Conservation (phyloP, 2,329 filamentous ascomycete species). For the Cladophialophora bantiana region DNA sequence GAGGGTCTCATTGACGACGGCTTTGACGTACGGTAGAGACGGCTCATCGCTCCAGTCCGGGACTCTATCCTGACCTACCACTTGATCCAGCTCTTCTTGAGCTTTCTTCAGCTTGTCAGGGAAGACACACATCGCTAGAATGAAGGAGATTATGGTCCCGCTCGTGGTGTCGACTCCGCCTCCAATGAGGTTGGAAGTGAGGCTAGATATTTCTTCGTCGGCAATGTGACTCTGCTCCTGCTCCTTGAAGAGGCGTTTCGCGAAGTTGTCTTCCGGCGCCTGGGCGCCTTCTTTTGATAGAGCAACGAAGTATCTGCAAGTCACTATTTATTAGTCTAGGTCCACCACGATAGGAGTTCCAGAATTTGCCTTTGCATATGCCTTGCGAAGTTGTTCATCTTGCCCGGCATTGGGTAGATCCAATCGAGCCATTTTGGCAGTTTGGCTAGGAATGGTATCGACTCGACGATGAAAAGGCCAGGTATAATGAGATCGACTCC, state of each 20-base stretch:
- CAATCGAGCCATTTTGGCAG: constrained; percentile 52
- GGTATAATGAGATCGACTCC: constrained; percentile 36
- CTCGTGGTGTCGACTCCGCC: constrained; percentile 44
- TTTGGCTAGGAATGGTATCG: constrained; percentile 49
- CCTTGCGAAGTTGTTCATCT: constrained; percentile 47
- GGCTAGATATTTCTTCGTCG: constrained; percentile 54
- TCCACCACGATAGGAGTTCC: neutral
- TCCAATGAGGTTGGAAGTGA: constrained; percentile 55
- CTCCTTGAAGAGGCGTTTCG: constrained; percentile 59
- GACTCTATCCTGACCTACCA: constrained; percentile 48
- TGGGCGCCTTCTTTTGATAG: constrained; percentile 59
- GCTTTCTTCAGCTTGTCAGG: constrained; percentile 56
- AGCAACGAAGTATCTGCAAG: constrained; percentile 56
- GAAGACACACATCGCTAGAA: constrained; percentile 48
- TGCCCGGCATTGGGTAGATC: constrained; percentile 26
- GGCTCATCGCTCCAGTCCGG: constrained; percentile 50
- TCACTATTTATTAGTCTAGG: neutral
- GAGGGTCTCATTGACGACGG: constrained; percentile 49
- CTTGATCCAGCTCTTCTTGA: constrained; percentile 55
- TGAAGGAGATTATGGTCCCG: constrained; percentile 43
- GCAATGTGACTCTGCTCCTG: constrained; percentile 55
- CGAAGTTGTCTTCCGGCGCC: constrained; percentile 48
- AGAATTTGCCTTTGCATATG: constrained; percentile 49
- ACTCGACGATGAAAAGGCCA: constrained; percentile 32
- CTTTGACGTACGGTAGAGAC: constrained; percentile 48